Base-by-base conservation (phyloP, 345 rosid genomes). In the Dipteronia sinensis region DNA sequence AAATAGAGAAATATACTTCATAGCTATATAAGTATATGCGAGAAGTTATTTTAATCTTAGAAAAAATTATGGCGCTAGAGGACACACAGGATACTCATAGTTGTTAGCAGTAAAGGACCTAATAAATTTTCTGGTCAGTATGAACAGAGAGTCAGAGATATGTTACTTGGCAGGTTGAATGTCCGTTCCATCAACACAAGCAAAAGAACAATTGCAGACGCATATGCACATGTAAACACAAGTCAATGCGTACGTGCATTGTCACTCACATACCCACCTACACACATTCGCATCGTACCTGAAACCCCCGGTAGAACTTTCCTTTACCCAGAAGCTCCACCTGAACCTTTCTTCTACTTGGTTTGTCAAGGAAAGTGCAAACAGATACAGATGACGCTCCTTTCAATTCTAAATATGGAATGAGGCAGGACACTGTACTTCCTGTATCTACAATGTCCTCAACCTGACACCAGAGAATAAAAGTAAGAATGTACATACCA, bases 371-470 rank as follows among this genome's bases (percentile, higher is more conserved):
- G 2, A 94, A 83, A 74, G 97, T 49, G 61, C 99, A 94, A 23
- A 94, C 96, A 1, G 99, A 95, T 16, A 96, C 90, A 66, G 99
- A 89, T 23, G 94, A 83, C 2, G 86, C 97, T 51, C 92, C 94
- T 79, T 88, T 92, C 5, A 80, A 67, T 76, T 86, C 82, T 85
- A 95, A 23, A 78, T 87, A 89, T 27, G 81, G 77, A 49, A 95
- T 88, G 29, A 95, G 82, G 78, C 87, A 74, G 27, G 85, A 87
- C 38, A 95, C 69, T n/a, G 99, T 93, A 85, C 74, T 80, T 40
- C 99, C 98, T 1, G 98, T 92, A 85, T 95, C 99, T 22, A 95
- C 90, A 77, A 95, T 95, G 77, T 93, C 99, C 86, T 95, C 99
- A 40, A 95, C 97, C 99, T 93, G 79, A 27, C 38, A 80, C 53